Conservation (phyloP, 2,329 filamentous ascomycete genomes). For the Fusarium pininemorale region DNA sequence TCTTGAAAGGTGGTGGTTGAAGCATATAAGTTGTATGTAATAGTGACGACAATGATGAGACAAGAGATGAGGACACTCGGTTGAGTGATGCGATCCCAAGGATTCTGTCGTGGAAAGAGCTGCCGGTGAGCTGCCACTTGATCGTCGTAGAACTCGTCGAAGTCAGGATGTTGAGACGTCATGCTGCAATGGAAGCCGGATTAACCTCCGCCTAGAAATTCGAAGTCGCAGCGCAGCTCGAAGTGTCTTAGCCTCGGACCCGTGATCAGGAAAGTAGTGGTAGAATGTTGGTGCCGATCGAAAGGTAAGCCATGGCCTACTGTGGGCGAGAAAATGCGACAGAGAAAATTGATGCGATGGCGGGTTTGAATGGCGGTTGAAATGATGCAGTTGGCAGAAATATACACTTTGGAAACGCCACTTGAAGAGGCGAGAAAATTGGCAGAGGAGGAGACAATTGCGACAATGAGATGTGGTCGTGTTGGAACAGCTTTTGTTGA, state of each 20-base stretch:
- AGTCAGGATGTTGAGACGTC: constrained; percentile 46
- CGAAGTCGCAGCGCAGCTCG: constrained; percentile 23
- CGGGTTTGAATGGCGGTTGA: neutral
- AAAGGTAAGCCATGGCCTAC: constrained; percentile 40
- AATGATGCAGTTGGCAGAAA: neutral
- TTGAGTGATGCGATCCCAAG: constrained; percentile 48
- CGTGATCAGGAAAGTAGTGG: constrained; percentile 40
- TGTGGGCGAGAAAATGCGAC: constrained; percentile 11
- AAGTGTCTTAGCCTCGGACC: constrained; percentile 35
- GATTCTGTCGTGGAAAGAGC: constrained; percentile 38
- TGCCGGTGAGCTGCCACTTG: constrained; percentile 47
- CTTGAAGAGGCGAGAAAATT: neutral
- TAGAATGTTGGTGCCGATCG: constrained; percentile 34
- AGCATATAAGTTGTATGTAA: constrained; percentile 49
- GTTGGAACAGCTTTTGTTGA: constrained; percentile 20
- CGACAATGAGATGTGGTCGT: neutral
- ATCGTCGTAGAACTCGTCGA: constrained; percentile 50
- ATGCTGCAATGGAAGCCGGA: constrained; percentile 40
- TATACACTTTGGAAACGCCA: neutral
- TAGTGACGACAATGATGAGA: constrained; percentile 46
- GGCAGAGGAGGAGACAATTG: neutral
- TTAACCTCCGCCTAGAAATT: constrained; percentile 12
- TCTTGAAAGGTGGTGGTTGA: constrained; percentile 45
- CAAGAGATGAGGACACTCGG: constrained; percentile 49
- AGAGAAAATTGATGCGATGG: neutral